A percentile compares a stretch with the other conserved stretches of the same genome.
Conservation (phyloP, 2,329 filamentous ascomycete genomes). For the Zymoseptoria tritici region DNA sequence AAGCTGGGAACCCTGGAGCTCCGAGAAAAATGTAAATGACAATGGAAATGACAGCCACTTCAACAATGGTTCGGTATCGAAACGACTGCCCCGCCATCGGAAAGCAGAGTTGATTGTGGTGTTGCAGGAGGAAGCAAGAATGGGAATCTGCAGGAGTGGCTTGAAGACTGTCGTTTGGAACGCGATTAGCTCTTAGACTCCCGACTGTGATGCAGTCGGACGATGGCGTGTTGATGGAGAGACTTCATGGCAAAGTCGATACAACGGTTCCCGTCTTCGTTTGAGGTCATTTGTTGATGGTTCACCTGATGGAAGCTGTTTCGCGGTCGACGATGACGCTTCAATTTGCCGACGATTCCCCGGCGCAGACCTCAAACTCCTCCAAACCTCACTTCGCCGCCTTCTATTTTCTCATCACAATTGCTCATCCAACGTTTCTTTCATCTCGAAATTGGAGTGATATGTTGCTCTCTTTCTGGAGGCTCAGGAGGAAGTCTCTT, state of each 20-base stretch:
- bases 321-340: too few species aligned
- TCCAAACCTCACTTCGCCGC: too few species aligned
- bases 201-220: background rate
- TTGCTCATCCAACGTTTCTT: too few species aligned
- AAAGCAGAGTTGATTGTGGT: background rate
- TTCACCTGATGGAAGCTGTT: background rate
- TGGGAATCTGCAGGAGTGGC: background rate
- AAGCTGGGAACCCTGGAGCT: constrained; percentile 19
- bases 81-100: constrained; percentile 8
- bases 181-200: background rate
- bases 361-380: too few species aligned
- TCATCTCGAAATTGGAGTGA: too few species aligned
- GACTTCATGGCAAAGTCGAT: background rate
- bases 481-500: too few species aligned
- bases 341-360: too few species aligned
- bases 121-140: background rate
- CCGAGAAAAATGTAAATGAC: constrained; percentile 29
- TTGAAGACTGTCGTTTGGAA: background rate
- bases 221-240: background rate
- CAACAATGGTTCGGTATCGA: constrained; percentile 25
- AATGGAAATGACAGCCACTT: constrained; percentile 25
- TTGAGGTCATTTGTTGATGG: background rate
- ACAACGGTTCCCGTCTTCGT: background rate
- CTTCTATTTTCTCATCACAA: too few species aligned
- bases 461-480: too few species aligned